Evolutionary conservation across 257 asterid species (phyloP).

Genomic region (Paulownia fortunei): DNA sequence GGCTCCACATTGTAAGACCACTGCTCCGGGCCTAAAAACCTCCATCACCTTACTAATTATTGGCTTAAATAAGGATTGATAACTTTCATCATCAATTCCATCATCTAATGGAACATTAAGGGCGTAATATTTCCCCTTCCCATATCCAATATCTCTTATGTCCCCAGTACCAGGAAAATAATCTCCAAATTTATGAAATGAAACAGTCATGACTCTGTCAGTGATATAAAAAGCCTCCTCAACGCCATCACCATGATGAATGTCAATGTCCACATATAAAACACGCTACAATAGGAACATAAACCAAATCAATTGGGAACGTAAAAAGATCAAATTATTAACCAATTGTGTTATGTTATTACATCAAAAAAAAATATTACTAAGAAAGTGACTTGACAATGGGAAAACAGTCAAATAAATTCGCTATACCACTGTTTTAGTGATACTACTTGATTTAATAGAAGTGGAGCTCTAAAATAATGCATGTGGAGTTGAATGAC

Average conservation of each 20-base stretch:
- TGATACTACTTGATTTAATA: too few species aligned
- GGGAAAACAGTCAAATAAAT: too few species aligned
- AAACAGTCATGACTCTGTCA: conserved; percentile 56
- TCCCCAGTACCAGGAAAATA: conserved; percentile 59
- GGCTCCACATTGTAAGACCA: conserved; percentile 56
- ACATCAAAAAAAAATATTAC: too few species aligned
- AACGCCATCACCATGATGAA: conserved; percentile 63
- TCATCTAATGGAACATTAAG: conserved; percentile 54
- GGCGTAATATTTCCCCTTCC: conserved; percentile 48
- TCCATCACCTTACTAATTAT: conserved; percentile 52
- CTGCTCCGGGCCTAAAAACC: conserved; percentile 51
- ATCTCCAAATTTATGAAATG: conserved; percentile 57
- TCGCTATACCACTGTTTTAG: too few species aligned
- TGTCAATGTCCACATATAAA: conserved; percentile 53
- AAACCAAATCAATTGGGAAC: conserved; percentile 8
- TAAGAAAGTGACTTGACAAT: too few species aligned
- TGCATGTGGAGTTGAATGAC: too few species aligned
- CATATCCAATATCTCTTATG: conserved; percentile 43
- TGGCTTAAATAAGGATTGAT: conserved; percentile 46
- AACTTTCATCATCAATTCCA: conserved; percentile 55
- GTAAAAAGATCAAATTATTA: too few species aligned
- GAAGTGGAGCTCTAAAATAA: too few species aligned
- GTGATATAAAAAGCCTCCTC: conserved; percentile 57
- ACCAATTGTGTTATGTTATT: too few species aligned
- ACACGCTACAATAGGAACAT: conserved; percentile 50